Conservation (phyloP, 352 stramenopile species). For the Chrysophaeum taylorii region DNA sequence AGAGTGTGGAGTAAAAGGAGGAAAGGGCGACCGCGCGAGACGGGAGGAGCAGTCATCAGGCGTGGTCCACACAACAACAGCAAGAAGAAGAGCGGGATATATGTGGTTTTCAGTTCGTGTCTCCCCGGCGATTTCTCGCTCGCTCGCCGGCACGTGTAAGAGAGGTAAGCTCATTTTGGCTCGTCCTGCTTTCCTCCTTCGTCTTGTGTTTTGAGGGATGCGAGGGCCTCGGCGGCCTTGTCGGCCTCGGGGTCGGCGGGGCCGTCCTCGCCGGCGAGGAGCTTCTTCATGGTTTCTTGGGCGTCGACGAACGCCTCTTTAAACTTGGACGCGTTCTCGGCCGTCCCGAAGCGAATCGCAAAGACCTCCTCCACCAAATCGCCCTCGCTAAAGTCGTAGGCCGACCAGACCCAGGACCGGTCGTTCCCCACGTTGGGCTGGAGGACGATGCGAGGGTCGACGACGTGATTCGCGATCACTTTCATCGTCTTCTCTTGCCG, state of each 20-base stretch:
- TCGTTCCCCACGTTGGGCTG: slow-evolving; percentile 89
- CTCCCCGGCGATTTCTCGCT: too few relatives aligned
- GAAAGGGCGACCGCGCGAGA: too few relatives aligned
- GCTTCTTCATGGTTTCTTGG: slow-evolving; percentile 83
- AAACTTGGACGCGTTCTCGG: slow-evolving; percentile 89
- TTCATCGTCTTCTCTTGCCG: slow-evolving; percentile 98
- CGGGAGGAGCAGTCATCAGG: too few relatives aligned
- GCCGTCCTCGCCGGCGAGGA: slow-evolving; percentile 78
- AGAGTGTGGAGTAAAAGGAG: too few relatives aligned
- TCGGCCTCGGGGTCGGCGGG: slow-evolving; percentile 64
- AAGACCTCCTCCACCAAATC: slow-evolving; percentile 67
- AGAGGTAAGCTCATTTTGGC: neutral
- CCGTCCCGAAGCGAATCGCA: slow-evolving; percentile 78
- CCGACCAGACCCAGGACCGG: slow-evolving; percentile 92
- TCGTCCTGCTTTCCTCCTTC: slow-evolving; percentile 46
- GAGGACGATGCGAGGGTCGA: slow-evolving; percentile 87
- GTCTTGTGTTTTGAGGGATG: slow-evolving; percentile 75
- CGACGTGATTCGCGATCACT: slow-evolving; percentile 91
- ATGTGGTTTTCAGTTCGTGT: too few relatives aligned
- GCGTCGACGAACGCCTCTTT: slow-evolving; percentile 83
- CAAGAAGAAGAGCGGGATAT: too few relatives aligned
- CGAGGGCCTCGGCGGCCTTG: slow-evolving; percentile 77
- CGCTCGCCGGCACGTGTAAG: too few relatives aligned
- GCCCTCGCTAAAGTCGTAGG: slow-evolving; percentile 92
- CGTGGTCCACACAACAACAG: too few relatives aligned